Conservation (phyloP, 2,329 filamentous ascomycete species). For the Microcyclospora pomicola region DNA sequence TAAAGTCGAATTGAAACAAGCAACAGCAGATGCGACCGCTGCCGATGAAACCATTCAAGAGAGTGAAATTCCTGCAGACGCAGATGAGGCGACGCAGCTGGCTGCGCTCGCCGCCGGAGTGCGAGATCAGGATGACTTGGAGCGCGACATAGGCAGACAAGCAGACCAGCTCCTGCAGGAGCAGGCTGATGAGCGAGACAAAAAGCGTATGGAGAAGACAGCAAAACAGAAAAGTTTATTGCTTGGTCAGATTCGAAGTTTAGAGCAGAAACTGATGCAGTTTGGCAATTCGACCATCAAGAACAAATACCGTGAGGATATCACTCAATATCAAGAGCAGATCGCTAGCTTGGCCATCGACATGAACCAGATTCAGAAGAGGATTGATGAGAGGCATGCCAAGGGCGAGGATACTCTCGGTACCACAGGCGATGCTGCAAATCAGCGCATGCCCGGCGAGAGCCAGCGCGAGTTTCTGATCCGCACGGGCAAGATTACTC, state of each 20-base stretch:
- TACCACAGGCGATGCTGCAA: constrained; percentile 35
- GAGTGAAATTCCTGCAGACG: background rate
- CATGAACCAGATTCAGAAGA: constrained; percentile 62
- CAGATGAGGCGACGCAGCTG: constrained; percentile 27
- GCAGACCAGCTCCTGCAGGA: constrained; percentile 47
- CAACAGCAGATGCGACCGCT: no score
- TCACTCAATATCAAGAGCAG: constrained; percentile 51
- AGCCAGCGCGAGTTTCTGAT: constrained; percentile 81
- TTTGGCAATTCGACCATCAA: constrained; percentile 42
- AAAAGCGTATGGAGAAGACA: constrained; percentile 48
- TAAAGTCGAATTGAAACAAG: no score
- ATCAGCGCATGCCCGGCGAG: constrained; percentile 59
- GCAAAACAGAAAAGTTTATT: constrained; percentile 42
- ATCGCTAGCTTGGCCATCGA: constrained; percentile 56
- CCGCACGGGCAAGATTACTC: constrained; percentile 92
- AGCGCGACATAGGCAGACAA: constrained; percentile 67
- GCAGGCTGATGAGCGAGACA: constrained; percentile 50
- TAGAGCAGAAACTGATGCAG: constrained; percentile 43
- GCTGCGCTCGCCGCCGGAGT: constrained; percentile 33
- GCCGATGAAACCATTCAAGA: background rate
- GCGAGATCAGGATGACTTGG: constrained; percentile 77
- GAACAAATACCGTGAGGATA: constrained; percentile 48
- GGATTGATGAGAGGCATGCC: constrained; percentile 62
- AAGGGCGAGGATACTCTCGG: constrained; percentile 20
- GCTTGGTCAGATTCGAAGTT: constrained; percentile 48